Evolutionary conservation across 176 grass and related monocot species (phyloP).

Genomic region (barley (Hordeum vulgare)): MorexV3_pseudomolecules_assembly NC_058523.1:398938915-398939414

Average conservation of each 20-base stretch:
- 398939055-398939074: constrained; percentile 69
- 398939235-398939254: constrained; percentile 84
- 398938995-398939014: constrained; percentile 85
- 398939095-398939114: constrained; percentile 97
- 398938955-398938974: neutral
- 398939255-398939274: constrained; percentile 49
- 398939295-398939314: neutral
- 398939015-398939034: constrained; percentile 79
- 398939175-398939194: constrained; percentile 43
- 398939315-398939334: neutral
- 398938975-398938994: constrained; percentile 42
- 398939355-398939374: constrained; percentile 52
- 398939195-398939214: constrained; percentile 71
- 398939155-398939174: neutral
- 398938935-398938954: neutral
- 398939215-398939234: constrained; percentile 74
- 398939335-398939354: neutral
- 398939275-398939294: neutral
- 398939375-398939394: constrained; percentile 92
- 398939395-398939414: constrained; percentile 95
- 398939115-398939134: constrained; percentile 50
- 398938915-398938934: neutral
- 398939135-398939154: neutral
- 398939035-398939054: constrained; percentile 97
- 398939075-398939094: constrained; percentile 80